Base-by-base conservation (phyloP, 306 rosid genomes). In the Rosa persica region DNA sequence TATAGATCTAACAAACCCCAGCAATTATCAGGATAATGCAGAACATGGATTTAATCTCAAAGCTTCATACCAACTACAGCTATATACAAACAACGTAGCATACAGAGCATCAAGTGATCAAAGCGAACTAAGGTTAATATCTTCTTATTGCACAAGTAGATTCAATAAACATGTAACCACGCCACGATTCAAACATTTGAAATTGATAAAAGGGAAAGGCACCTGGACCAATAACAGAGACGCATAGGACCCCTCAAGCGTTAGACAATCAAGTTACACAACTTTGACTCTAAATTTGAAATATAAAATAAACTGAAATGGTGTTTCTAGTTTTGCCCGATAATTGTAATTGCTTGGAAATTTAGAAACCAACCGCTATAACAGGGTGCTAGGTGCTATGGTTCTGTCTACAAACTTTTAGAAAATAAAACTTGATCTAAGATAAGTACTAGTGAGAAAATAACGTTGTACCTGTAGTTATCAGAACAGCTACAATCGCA, bases 401-500 rank as follows among this genome's bases (percentile, higher is more conserved):
- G 6, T 70, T 44, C 73, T 69, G 74, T 12, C 19, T 19, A 34
- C 4, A 51, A 8, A 30, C 19, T 52, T 51, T 72, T 5, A 36
- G 48, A 36, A 12, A 4, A 36, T 73, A 54, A 8, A 30, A 39
- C 4, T 52, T 72, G 48, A 34, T 12, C 36, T 72, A 20, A 5
- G 23, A 11, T 20, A 52, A 34, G 48, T 27, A 20, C 20, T 15
- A 19, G 38, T 7, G 5, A 78, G 7, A 16, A 57, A 78, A 43
- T 20, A 57, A 78, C 44, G 5, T 40, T 62, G 70, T 89, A 94
- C 98, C 98, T 86, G 98, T 70, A 58, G 86, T 77, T 30, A 90
- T 82, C 83, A 94, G 67, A 82, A 91, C 75, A 58, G 93, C 98
- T 42, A 86, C 84, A 48, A 82, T 73, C 47, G 93, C 76, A 81